A percentile compares a stretch with the other conserved stretches of the same genome.
Conservation (phyloP, 2,329 filamentous ascomycete genomes). For the Dactylella cylindrospora region DNA sequence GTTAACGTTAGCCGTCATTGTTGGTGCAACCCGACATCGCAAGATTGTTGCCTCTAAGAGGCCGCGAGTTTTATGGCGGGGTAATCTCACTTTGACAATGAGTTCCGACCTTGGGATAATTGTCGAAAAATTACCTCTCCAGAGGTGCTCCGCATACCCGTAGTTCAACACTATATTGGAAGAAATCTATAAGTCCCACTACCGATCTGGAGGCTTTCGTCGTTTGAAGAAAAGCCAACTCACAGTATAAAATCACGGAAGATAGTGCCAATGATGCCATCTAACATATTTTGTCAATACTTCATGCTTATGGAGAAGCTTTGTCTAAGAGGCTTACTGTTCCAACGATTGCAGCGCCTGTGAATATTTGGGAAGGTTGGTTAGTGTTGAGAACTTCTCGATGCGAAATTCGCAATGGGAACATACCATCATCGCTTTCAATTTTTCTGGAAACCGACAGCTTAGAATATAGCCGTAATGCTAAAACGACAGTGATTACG, state of each 20-base stretch:
- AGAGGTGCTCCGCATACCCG: constrained; percentile 20
- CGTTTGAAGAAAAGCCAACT: too few relatives aligned
- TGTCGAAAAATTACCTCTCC: neutral
- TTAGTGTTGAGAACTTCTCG: neutral
- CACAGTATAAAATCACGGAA: constrained; percentile 5
- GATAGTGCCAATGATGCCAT: neutral
- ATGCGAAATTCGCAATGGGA: neutral
- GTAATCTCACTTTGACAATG: constrained; percentile 9
- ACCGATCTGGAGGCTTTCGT: too few relatives aligned
- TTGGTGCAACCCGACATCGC: too few relatives aligned
- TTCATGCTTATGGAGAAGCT: neutral
- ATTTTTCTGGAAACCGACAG: constrained; percentile 3
- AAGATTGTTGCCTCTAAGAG: too few relatives aligned
- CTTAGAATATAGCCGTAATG: constrained; percentile 23
- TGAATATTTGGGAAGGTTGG: neutral
- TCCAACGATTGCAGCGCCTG: constrained; percentile 10
- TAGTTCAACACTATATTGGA: constrained; percentile 8
- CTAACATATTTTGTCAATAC: constrained; percentile 3
- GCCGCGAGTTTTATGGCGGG: too few relatives aligned
- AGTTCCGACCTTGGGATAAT: constrained; percentile 9
- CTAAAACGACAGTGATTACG: constrained; percentile 1
- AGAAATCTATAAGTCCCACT: too few relatives aligned
- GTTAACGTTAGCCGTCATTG: too few relatives aligned
- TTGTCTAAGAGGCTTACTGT: too few relatives aligned
- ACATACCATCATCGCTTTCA: constrained; percentile 22